A percentile compares a stretch with the other conserved stretches of the same genome.
phyloP scores from a whole-genome alignment of 1,139 yeast species.

The Suhomyces atakaporum region DNA sequence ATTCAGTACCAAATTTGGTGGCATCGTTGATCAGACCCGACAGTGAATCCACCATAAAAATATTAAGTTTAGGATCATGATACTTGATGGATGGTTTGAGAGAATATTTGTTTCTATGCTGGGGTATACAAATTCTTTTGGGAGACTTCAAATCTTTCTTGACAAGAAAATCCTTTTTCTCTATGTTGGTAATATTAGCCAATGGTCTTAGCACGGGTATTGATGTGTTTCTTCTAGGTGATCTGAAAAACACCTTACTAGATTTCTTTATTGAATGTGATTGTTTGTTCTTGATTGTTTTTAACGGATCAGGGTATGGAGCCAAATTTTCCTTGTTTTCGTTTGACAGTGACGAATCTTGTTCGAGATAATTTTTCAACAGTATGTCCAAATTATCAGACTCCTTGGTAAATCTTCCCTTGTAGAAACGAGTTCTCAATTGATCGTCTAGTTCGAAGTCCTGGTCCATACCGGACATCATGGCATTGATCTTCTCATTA shows the following conservation, averaged over 20 bases:
- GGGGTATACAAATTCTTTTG: conserved; percentile 47
- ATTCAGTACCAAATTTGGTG: conserved; percentile 73
- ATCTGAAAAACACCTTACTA: conserved; percentile 24
- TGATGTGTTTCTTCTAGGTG: conserved; percentile 22
- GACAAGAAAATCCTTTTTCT: conserved; percentile 18
- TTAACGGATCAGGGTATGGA: conserved; percentile 32
- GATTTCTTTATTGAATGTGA: conserved; percentile 27
- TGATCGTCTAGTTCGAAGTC: conserved; percentile 41
- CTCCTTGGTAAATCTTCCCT: conserved; percentile 36
- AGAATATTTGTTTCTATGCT: conserved; percentile 26
- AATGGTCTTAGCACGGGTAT: conserved; percentile 38
- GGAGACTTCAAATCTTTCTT: conserved; percentile 27
- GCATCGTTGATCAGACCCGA: conserved; percentile 70
- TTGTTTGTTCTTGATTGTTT: conserved; percentile 22
- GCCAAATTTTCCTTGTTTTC: conserved; percentile 40
- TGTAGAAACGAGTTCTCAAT: conserved; percentile 46
- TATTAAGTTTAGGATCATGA: conserved; percentile 30
- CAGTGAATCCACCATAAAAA: conserved; percentile 65
- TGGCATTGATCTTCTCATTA: conserved; percentile 9
- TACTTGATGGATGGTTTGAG: conserved; percentile 46
- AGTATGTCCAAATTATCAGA: conserved; percentile 32
- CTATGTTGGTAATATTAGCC: conserved; percentile 24
- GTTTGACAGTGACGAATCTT: conserved; percentile 10
- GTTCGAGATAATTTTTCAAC: conserved; percentile 29
- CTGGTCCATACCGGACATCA: conserved; percentile 13